Conservation (phyloP, 768 basidiomycete genomes). For the Zangia roseola region DNA sequence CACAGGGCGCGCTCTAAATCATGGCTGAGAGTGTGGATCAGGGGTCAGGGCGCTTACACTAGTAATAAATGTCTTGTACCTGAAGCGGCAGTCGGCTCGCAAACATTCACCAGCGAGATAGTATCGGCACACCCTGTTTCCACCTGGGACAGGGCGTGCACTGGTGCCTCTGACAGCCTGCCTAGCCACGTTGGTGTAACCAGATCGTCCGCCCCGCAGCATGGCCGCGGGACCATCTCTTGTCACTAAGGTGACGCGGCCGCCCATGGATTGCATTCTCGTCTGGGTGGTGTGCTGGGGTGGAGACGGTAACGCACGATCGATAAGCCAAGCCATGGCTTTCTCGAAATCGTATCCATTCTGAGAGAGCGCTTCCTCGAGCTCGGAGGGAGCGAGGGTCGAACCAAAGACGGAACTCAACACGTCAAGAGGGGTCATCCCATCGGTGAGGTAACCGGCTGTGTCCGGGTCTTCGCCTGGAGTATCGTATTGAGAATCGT, state of each 20-base stretch:
- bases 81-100: slow-evolving; percentile 95
- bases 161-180: slow-evolving; percentile 26
- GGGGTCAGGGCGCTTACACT: not conserved
- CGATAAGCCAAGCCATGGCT: slow-evolving; percentile 93
- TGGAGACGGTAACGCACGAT: slow-evolving; percentile 55
- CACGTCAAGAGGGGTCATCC: slow-evolving; percentile 98
- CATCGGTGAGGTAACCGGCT: slow-evolving; percentile 69
- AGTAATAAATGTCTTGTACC: slow-evolving; percentile 49
- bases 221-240: slow-evolving; percentile 44
- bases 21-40: slow-evolving; percentile 54
- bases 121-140: slow-evolving; percentile 85
- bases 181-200: slow-evolving; percentile 25
- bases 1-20: slow-evolving; percentile 92
- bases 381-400: slow-evolving; percentile 82
- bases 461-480: slow-evolving; percentile 48
- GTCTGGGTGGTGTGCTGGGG: slow-evolving; percentile 36
- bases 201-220: slow-evolving; percentile 45
- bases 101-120: slow-evolving; percentile 96
- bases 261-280: slow-evolving; percentile 61
- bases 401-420: slow-evolving; percentile 92
- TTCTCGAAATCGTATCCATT: slow-evolving; percentile 95
- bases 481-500: slow-evolving; percentile 32
- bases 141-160: slow-evolving; percentile 43
- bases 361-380: slow-evolving; percentile 87
- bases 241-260: slow-evolving; percentile 64